Evolutionary conservation across 768 basidiomycete species (phyloP), one percentile per base, ranked within the genome.

Genomic region (Phlebiopsis flavidoalba): DNA sequence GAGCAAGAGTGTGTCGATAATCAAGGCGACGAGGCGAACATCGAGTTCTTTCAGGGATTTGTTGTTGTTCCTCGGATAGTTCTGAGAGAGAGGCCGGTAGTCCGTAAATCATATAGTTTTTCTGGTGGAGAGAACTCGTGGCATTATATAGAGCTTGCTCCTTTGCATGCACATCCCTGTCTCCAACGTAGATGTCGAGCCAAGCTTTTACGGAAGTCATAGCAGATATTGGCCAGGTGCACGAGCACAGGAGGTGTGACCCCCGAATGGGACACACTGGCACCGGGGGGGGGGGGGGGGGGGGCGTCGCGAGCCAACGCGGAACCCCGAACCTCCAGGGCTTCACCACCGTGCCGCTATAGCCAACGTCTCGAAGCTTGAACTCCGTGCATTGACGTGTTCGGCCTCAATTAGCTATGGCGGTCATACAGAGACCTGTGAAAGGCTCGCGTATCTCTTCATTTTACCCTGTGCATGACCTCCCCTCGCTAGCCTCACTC

Each of bases 371-470:
- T 21, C 35, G 12, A 36, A 14, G 31, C n/a, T 19, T 17, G 31
- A 31, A 53, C 33, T 36, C 31, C n/a, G n/a, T 36, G 6, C 3
- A 4, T 49, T 26, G 26, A 36, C 24, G 22, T 31, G 6, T 31
- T 31, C 26, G 26, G 26, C 26, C 40, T 45, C 37, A 47, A 8
- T 17, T 4, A 36, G 19, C 49, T 22, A 59, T 59, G 58, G 49
- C 48, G 11, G 22, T 50, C 48, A 60, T 54, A 53, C 87, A 86
- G 70, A 79, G 91, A 37, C 91, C 91, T 15, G 74, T 85, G 24
- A 86, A 88, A 14, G 91, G 91, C 53, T 87, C 90, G 4, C 81
- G 90, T 24, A 87, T 91, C 21, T 86, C 89, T 8, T 82, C 88
- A 0, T 93, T 93, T 68, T 92, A 92, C 66, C 88, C 89, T 0